Evolutionary conservation across 352 stramenopile species (phyloP).

Genomic region (Pythium utonaiense): DNA sequence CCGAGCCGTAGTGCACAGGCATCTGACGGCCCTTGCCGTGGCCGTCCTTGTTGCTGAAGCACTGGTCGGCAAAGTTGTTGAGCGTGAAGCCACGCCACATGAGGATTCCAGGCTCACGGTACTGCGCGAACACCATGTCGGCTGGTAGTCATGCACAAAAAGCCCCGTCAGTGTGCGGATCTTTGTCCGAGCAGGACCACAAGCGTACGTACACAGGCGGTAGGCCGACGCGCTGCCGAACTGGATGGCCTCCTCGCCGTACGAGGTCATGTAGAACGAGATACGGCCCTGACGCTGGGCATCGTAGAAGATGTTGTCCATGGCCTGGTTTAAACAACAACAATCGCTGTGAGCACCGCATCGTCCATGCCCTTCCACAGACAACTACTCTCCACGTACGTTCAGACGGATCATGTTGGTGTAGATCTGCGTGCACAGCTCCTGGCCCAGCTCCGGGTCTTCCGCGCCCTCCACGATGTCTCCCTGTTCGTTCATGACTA

Average conservation of each 20-base stretch:
- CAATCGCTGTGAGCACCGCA: background rate
- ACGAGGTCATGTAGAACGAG: conserved; percentile 96
- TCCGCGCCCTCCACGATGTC: conserved; percentile 64
- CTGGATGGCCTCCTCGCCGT: conserved; percentile 94
- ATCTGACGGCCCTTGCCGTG: conserved; percentile 97
- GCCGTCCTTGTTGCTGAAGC: conserved; percentile 95
- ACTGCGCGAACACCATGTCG: conserved; percentile 97
- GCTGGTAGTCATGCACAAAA: conserved; percentile 14
- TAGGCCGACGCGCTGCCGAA: conserved; percentile 94
- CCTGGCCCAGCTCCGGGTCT: conserved; percentile 73
- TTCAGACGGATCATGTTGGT: conserved; percentile 82
- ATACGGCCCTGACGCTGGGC: conserved; percentile 97
- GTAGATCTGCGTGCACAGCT: conserved; percentile 88
- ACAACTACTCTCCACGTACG: conserved; percentile 37
- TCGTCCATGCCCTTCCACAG: background rate
- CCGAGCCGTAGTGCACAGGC: conserved; percentile 98
- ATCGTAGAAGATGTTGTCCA: conserved; percentile 98
- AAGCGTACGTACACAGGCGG: conserved; percentile 31
- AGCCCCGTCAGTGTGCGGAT: background rate
- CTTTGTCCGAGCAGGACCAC: background rate
- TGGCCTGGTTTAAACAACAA: conserved; percentile 56
- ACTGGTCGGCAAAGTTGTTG: conserved; percentile 95
- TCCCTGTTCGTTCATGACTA: conserved; percentile 86
- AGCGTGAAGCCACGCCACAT: conserved; percentile 98
- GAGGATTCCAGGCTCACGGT: conserved; percentile 95